Percentiles rank a stretch among this genome's conserved stretches.
Conservation (phyloP, 2,329 filamentous ascomycete species). For the Fusarium graminum region DNA sequence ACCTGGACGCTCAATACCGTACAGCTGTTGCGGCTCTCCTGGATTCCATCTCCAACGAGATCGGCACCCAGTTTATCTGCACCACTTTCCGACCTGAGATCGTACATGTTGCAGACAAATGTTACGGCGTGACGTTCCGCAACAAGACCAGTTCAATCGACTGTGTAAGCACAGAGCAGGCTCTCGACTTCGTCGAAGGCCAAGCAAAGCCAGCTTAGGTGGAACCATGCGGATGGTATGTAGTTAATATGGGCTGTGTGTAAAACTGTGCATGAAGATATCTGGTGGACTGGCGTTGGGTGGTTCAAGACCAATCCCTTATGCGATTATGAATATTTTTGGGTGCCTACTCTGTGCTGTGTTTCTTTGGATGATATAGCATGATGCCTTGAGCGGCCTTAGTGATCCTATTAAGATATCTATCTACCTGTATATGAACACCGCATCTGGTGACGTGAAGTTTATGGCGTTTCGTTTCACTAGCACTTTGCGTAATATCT, state of each 20-base stretch:
- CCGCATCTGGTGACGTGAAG: conserved; percentile 6
- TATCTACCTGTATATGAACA: conserved; percentile 28
- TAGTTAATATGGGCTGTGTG: conserved; percentile 32
- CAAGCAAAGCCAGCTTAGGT: conserved; percentile 63
- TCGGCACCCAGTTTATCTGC: conserved; percentile 89
- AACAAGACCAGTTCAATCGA: conserved; percentile 96
- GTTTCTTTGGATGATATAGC: conserved; percentile 29
- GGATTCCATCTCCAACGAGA: conserved; percentile 78
- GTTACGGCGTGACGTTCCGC: conserved; percentile 93
- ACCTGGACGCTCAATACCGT: conserved; percentile 96
- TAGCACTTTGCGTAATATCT: background rate
- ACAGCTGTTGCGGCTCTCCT: conserved; percentile 94
- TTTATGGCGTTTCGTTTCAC: background rate
- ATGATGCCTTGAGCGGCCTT: conserved; percentile 28
- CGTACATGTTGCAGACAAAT: conserved; percentile 94
- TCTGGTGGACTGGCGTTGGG: conserved; percentile 45
- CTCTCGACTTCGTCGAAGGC: conserved; percentile 93
- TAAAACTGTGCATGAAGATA: conserved; percentile 41
- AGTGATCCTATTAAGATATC: conserved; percentile 32
- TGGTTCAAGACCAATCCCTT: conserved; percentile 45
- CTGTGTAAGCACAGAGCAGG: conserved; percentile 87
- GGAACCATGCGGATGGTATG: conserved; percentile 5
- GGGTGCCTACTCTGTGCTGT: conserved; percentile 32
- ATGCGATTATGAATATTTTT: conserved; percentile 45
- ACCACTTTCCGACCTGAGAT: conserved; percentile 99